Conservation (phyloP, 805 yeast species). For the Sugiyamaella mastotermitis region DNA sequence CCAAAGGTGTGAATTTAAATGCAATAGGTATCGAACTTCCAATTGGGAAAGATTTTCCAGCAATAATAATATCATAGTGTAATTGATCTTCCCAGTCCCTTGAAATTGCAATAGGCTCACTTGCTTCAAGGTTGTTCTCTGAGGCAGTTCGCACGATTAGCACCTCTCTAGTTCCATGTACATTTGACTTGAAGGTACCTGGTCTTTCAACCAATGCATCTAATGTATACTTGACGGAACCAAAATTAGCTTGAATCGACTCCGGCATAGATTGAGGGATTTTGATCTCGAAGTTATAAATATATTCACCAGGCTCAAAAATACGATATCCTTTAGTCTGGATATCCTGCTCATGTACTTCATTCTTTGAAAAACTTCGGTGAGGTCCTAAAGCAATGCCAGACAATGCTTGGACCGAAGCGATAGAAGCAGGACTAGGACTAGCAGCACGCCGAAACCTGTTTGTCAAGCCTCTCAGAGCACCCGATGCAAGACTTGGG, state of each 20-base stretch:
- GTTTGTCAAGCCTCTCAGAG: conserved; percentile 18
- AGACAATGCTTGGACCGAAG: conserved; percentile 9
- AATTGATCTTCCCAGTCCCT: conserved; percentile 93
- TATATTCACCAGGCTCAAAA: conserved; percentile 84
- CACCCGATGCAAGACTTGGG: background rate
- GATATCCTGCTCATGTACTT: conserved; percentile 19
- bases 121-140: conserved; percentile 74
- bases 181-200: conserved; percentile 81
- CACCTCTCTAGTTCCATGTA: conserved; percentile 59
- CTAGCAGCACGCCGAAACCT: conserved; percentile 22
- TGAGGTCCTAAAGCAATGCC: conserved; percentile 23
- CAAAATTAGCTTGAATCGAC: conserved; percentile 69
- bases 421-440: conserved; percentile 16
- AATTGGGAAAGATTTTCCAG: conserved; percentile 80
- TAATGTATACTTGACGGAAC: conserved; percentile 64
- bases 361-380: conserved; percentile 23
- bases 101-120: conserved; percentile 86
- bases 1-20: conserved; percentile 77
- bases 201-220: conserved; percentile 66
- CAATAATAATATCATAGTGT: conserved; percentile 83
- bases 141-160: conserved; percentile 69
- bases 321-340: conserved; percentile 35
- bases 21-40: conserved; percentile 81
- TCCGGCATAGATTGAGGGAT: conserved; percentile 81
- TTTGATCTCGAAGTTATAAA: conserved; percentile 87